Evolutionary conservation across 176 grass and related monocot species (phyloP).

Genomic region (Puya raimondii): DNA sequence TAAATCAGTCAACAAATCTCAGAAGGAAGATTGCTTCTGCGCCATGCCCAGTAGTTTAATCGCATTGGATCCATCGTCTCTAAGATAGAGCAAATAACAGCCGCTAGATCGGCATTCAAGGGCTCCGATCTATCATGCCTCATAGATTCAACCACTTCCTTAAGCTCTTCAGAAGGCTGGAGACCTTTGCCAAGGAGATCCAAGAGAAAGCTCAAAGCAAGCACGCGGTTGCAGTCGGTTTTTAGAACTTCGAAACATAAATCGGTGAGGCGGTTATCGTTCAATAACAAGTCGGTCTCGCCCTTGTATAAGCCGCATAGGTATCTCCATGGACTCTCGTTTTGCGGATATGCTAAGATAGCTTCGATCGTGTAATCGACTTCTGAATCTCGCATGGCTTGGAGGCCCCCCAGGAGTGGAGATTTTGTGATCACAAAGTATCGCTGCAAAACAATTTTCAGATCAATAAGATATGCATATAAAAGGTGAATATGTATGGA

Average conservation of each 20-base stretch:
- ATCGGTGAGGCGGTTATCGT: slow-evolving; percentile 42
- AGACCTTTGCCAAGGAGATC: slow-evolving; percentile 61
- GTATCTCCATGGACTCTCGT: slow-evolving; percentile 95
- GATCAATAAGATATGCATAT: no score
- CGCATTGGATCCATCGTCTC: slow-evolving; percentile 71
- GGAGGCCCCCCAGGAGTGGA: slow-evolving; percentile 58
- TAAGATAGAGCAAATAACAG: slow-evolving; percentile 51
- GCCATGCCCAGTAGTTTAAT: slow-evolving; percentile 88
- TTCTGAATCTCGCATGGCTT: slow-evolving; percentile 66
- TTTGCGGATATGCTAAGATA: slow-evolving; percentile 62
- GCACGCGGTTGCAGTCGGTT: slow-evolving; percentile 32
- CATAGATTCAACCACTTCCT: slow-evolving; percentile 28
- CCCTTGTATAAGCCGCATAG: slow-evolving; percentile 76
- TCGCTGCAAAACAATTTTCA: slow-evolving; percentile 39
- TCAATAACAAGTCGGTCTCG: slow-evolving; percentile 39
- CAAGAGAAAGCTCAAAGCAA: slow-evolving; percentile 67
- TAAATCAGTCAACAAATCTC: slow-evolving; percentile 18
- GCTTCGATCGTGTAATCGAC: slow-evolving; percentile 59
- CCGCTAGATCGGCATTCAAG: slow-evolving; percentile 33
- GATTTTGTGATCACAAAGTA: slow-evolving; percentile 83
- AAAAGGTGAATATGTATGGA: no score
- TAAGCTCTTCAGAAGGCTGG: slow-evolving; percentile 63
- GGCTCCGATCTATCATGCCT: slow-evolving; percentile 24
- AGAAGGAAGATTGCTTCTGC: slow-evolving; percentile 46
- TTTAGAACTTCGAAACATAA: slow-evolving; percentile 68